Conservation (phyloP, 306 rosid genomes). For the Dryas drummondii region DNA sequence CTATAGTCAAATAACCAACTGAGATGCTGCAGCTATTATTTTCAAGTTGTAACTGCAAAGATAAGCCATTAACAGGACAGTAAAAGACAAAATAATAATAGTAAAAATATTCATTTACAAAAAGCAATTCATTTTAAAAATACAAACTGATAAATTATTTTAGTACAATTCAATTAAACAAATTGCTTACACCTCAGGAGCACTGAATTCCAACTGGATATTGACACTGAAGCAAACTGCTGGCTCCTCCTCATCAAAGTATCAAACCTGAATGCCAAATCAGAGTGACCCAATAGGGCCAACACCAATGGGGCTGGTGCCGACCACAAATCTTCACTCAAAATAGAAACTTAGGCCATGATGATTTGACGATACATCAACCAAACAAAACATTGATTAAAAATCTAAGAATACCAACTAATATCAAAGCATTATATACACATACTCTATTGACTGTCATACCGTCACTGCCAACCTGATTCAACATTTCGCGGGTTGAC, state of each 20-base stretch:
- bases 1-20: neutral
- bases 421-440: no score
- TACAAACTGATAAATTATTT: conserved; percentile 1
- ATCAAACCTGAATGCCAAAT: conserved; percentile 11
- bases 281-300: neutral
- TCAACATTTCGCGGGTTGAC: no score
- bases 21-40: conserved; percentile 17
- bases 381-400: no score
- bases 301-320: neutral
- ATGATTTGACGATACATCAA: neutral
- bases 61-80: conserved; percentile 8
- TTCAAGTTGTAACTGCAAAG: conserved; percentile 10
- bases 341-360: neutral
- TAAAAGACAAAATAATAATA: neutral
- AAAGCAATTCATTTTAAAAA: conserved; percentile 3
- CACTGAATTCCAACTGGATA: conserved; percentile 13
- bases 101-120: neutral
- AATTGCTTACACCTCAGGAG: neutral
- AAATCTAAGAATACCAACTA: no score
- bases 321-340: neutral
- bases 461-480: no score
- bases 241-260: neutral
- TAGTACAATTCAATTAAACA: neutral
- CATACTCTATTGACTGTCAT: no score
- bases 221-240: neutral